Evolutionary conservation across 805 yeast species (phyloP), one percentile per base, ranked within the genome.

Genomic region (Yarrowia hollandica): DNA sequence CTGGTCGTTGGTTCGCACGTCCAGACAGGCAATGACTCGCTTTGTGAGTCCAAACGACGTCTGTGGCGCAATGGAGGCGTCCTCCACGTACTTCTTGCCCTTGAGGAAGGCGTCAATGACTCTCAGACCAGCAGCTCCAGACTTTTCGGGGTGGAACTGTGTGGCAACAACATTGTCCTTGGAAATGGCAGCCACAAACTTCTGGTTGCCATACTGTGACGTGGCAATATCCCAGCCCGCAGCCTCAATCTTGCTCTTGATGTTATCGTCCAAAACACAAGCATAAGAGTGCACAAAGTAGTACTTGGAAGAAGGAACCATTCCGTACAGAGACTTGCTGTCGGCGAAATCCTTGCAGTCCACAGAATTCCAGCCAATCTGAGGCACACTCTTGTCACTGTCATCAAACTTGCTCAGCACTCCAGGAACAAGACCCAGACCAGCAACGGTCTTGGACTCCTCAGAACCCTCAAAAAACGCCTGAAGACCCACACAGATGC

Each of bases 91-190:
- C 61, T 73, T 75, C 9, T 72, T 67, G 23, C 79, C 79, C 34
- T 78, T 78, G 65, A 94, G 75, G 69, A 94, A 94, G 23, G 88
- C 81, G 60, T 79, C 79, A 60, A 94, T 79, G 9, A 92, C 82
- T 62, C 81, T 79, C 42, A 94, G 75, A 50, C 99, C 99, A 4
- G 96, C 96, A 19, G 76, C 69, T 11, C 99, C 99, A 3, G 97
- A 89, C 72, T 94, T 94, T 70, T 94, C 99, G n/a, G 99, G 99
- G 73, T 94, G 99, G 72, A 94, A 94, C 72, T 94, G 99, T 0
- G 98, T 94, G 39, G 97, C 96, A 73, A 94, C 88, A 10, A 92
- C 76, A 63, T 90, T 91, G 61, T 79, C 89, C 67, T 79, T 85
- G 26, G 84, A 70, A 50, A 91, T 71, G 0, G 98, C 94, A 14